Percentiles rank a stretch among this genome's conserved stretches.
phyloP scores from a whole-genome alignment of 2,329 filamentous ascomycete species.

The Aspergillus niger region DNA sequence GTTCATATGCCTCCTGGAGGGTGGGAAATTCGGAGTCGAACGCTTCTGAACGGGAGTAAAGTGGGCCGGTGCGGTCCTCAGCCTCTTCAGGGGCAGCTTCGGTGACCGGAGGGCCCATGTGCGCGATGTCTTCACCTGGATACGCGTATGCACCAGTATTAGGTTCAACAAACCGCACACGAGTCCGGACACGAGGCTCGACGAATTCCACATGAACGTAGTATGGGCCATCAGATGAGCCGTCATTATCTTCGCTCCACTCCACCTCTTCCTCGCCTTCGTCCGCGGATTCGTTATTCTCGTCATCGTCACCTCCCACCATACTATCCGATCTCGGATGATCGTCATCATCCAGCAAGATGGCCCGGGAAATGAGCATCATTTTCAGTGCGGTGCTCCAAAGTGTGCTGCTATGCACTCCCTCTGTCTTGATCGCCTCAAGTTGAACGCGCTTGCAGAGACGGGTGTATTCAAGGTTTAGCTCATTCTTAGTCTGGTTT shows the following conservation, averaged over 20 bases:
- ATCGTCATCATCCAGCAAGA: constrained; percentile 35
- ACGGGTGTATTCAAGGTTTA: constrained; percentile 27
- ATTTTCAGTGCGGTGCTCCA: constrained; percentile 33
- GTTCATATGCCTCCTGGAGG: constrained; percentile 10
- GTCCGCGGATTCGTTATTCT: not conserved
- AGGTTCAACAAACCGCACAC: too few species aligned
- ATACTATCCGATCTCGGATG: constrained; percentile 6
- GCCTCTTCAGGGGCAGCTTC: not conserved
- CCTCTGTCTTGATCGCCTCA: constrained; percentile 29
- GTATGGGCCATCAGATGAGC: not conserved
- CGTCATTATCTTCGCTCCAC: not conserved
- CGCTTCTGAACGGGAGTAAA: constrained; percentile 14
- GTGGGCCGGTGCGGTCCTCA: constrained; percentile 11
- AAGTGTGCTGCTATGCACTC: constrained; percentile 27
- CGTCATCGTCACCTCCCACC: not conserved
- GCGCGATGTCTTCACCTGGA: not conserved
- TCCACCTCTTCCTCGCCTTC: constrained; percentile 5
- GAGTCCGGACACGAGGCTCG: too few species aligned
- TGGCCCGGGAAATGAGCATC: constrained; percentile 29
- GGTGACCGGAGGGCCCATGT: not conserved
- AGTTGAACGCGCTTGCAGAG: constrained; percentile 34
- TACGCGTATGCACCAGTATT: too few species aligned
- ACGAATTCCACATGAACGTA: too few species aligned
- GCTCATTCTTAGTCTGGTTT: constrained; percentile 28
- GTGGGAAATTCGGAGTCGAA: constrained; percentile 28